Base-by-base conservation (phyloP, 441 rosid genomes). In the Isatis lusitanica region DNA sequence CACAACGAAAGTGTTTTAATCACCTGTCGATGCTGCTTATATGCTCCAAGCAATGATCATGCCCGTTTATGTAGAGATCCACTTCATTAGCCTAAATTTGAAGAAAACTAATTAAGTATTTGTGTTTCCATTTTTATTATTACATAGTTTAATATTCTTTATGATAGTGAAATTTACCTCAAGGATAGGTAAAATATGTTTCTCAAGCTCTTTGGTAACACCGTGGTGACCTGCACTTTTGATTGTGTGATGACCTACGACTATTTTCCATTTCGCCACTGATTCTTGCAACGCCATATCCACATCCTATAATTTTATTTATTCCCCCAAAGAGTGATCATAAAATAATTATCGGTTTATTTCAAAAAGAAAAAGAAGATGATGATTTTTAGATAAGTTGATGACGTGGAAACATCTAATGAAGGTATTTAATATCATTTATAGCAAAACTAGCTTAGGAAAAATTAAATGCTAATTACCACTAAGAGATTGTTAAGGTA, bases 181-280 rank as follows among this genome's bases (percentile, higher is more conserved):
- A 30, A 93, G 93, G 71, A 88, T 83, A 7, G 97, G 97, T 35
- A 91, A 85, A 61, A 93, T 85, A 11, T 66, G 88, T 4, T 47
- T 18, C 7, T 68, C 78, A 28, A 91, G 87, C 81, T 90, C 98
- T 12, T 7, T 43, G 16, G 98, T 94, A 64, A 48, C 64, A 6
- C 92, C 88, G 46, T 91, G 98, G 9, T 80, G 82, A 24, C 96
- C 93, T 4, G 85, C 90, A 56, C 96, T 91, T 78, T 73, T 86
- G 31, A 94, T 90, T 30, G 98, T 86, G 63, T 91, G 97, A 53
- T 90, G 98, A 2, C 97, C 98, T 1, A 94, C 85, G 38, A 91
- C 98, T 38, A 94, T 82, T 76, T 88, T 94, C 98, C 98, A 90
- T 30, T 82, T 82, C 4, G 94, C 88, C 18, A 26, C 61, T 38